A percentile compares a stretch with the other conserved stretches of the same genome.
Conservation (phyloP, 1,139 yeast genomes). For the Blastobotrys ciferrii region DNA sequence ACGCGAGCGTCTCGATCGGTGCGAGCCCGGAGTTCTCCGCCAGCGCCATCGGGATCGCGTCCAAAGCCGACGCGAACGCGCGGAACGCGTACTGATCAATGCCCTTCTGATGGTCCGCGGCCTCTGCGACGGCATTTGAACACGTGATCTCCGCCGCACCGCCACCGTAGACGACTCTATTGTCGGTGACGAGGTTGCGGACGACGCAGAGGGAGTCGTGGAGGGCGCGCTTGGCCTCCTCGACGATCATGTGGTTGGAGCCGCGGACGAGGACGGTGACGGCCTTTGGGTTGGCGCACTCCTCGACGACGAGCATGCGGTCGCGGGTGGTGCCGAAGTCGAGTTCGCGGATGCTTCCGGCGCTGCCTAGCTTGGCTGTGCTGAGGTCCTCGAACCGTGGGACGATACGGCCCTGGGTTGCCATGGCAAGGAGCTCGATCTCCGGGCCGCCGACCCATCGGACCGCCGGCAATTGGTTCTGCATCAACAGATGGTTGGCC, state of each 20-base stretch:
- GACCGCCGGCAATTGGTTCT: slow-evolving; percentile 89
- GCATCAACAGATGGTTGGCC: slow-evolving; percentile 88
- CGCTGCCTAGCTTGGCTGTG: slow-evolving; percentile 78
- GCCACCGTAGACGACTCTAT: slow-evolving; percentile 95
- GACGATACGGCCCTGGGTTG: slow-evolving; percentile 95
- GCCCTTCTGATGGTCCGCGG: slow-evolving; percentile 90
- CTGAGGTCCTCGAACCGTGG: slow-evolving; percentile 94
- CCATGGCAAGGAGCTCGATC: slow-evolving; percentile 91
- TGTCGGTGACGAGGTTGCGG: slow-evolving; percentile 88
- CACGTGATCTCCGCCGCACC: slow-evolving; percentile 97
- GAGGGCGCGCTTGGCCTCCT: slow-evolving; percentile 93
- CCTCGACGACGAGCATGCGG: slow-evolving; percentile 92
- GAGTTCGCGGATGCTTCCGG: slow-evolving; percentile 81
- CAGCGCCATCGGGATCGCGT: slow-evolving; percentile 86
- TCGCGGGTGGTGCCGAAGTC: slow-evolving; percentile 97
- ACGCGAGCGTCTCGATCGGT: slow-evolving; percentile 85
- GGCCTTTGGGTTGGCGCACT: slow-evolving; percentile 82
- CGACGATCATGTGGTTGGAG: slow-evolving; percentile 95
- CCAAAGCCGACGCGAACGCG: slow-evolving; percentile 89
- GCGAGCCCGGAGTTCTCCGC: slow-evolving; percentile 96
- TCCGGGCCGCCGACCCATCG: slow-evolving; percentile 99
- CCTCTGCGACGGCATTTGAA: slow-evolving; percentile 86
- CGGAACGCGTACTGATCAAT: slow-evolving; percentile 98
- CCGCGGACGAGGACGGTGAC: slow-evolving; percentile 95
- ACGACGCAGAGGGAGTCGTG: slow-evolving; percentile 98